phyloP scores from a whole-genome alignment of 768 basidiomycete species.

The Boletus bicolor region DNA sequence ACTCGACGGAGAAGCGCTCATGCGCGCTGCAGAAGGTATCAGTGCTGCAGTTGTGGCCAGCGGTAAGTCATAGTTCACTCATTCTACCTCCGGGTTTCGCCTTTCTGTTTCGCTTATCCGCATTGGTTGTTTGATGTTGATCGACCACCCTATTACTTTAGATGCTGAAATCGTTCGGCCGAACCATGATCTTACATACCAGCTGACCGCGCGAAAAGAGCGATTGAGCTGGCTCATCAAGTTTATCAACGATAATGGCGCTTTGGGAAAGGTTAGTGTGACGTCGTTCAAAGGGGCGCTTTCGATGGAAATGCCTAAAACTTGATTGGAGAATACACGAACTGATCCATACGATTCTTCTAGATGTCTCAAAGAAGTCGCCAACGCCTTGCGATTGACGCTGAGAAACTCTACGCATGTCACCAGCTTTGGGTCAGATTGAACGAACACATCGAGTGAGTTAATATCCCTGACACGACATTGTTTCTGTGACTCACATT shows the following conservation, averaged over 20 bases:
- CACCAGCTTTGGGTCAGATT: slow-evolving; percentile 79
- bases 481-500: slow-evolving; percentile 1
- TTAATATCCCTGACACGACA: background rate
- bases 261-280: slow-evolving; percentile 61
- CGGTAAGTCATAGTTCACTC: slow-evolving; percentile 39
- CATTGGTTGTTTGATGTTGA: background rate
- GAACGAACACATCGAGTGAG: slow-evolving; percentile 65
- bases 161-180: slow-evolving; percentile 65
- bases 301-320: background rate
- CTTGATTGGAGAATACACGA: background rate
- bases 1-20: slow-evolving; percentile 73
- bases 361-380: slow-evolving; percentile 82
- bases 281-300: background rate
- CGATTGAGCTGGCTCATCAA: slow-evolving; percentile 80
- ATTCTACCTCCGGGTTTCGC: background rate
- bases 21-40: slow-evolving; percentile 75
- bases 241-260: slow-evolving; percentile 86
- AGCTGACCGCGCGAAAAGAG: slow-evolving; percentile 71
- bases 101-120: background rate
- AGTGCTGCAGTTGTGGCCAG: slow-evolving; percentile 71
- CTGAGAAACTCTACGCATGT: slow-evolving; percentile 81
- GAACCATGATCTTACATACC: slow-evolving; percentile 78
- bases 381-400: slow-evolving; percentile 72
- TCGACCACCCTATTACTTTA: slow-evolving; percentile 20
- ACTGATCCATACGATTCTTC: slow-evolving; percentile 6